These are phyloP conservation scores for Backusella australiensis DNA, from an alignment of 192 early-diverging fungal species.

Conservation along the genomic window DNA sequence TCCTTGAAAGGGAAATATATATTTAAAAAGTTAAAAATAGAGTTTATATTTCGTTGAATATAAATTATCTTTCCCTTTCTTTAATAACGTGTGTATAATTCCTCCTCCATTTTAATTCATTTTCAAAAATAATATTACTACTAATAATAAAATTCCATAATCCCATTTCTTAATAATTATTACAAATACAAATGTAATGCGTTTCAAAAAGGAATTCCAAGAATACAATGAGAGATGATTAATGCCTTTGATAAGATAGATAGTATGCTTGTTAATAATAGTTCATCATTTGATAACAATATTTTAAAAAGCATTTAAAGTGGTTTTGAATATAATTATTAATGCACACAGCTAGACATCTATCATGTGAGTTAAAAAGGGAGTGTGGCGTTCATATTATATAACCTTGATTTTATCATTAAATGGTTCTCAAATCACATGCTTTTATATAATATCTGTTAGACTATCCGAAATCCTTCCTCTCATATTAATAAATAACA, in stretches of 20 bases:
- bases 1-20: background rate
- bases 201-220: background rate
- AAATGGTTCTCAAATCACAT: background rate
- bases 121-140: background rate
- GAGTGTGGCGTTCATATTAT: background rate
- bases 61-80: background rate
- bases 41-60: background rate
- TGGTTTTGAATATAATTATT: background rate
- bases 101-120: background rate
- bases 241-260: background rate
- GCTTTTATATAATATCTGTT: background rate
- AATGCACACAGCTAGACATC: background rate
- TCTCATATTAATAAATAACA: no score
- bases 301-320: background rate
- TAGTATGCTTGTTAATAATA: background rate
- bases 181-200: background rate
- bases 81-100: background rate
- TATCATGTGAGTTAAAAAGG: background rate
- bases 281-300: background rate
- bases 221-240: background rate
- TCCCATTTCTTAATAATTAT: background rate
- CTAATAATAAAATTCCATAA: background rate
- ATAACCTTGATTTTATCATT: background rate
- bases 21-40: slow-evolving; percentile 9
- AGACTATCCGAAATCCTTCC: background rate